Conservation (phyloP, 2,329 filamentous ascomycete genomes). For the Cercospora sesami region DNA sequence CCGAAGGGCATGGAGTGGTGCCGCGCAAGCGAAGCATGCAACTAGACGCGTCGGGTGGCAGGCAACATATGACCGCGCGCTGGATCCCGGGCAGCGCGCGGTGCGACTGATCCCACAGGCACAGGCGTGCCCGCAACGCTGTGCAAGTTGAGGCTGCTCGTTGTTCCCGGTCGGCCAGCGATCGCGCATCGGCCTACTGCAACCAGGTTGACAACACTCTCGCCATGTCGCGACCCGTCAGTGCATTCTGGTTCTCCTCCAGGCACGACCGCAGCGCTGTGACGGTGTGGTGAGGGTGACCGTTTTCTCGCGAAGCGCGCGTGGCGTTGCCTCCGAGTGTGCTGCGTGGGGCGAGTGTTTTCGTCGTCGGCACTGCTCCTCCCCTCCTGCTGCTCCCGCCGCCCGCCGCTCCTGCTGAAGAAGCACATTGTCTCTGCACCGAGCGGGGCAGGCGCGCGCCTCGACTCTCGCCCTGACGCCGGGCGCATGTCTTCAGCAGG, state of each 20-base stretch:
- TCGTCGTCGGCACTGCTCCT: not conserved
- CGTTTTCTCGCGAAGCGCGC: constrained; percentile 1
- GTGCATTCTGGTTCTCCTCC: not conserved
- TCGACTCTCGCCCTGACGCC: not conserved
- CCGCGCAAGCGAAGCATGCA: constrained; percentile 14
- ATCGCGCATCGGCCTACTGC: constrained; percentile 8
- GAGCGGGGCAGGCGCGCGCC: not conserved
- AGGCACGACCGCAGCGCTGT: not conserved
- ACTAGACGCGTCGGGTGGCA: constrained; percentile 5
- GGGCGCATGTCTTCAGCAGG: constrained; percentile 7
- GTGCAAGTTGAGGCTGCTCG: constrained; percentile 9
- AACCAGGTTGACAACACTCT: not conserved
- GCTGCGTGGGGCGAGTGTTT: not conserved
- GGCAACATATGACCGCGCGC: not conserved
- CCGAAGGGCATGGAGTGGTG: not conserved
- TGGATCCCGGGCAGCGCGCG: not conserved
- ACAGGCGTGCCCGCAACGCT: constrained; percentile 7
- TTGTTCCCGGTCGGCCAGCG: not conserved
- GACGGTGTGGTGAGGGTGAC: not conserved
- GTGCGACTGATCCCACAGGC: not conserved
- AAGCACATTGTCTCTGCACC: constrained; percentile 7
- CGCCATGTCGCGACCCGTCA: not conserved
- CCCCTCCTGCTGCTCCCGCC: not conserved
- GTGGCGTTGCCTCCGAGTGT: not conserved
- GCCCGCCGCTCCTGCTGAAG: not conserved